Conservation (phyloP, 1,284 basidiomycete genomes). For the Anthracocystis setariae region DNA sequence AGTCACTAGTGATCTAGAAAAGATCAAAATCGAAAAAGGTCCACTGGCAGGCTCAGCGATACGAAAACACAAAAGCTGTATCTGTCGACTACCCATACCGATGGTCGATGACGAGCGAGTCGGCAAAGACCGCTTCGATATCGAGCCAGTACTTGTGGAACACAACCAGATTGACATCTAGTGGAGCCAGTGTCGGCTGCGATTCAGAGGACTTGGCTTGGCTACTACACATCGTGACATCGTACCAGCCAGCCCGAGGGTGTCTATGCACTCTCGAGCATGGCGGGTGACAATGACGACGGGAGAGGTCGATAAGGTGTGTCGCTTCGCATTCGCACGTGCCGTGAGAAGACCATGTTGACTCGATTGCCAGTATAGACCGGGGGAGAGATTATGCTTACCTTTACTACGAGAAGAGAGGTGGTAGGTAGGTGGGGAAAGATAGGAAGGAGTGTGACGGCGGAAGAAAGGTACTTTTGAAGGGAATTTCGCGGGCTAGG, state of each 20-base stretch:
- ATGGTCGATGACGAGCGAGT: too few relatives aligned
- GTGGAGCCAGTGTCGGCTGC: too few relatives aligned
- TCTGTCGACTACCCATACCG: too few relatives aligned
- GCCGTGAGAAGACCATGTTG: neutral
- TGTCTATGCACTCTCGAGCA: neutral
- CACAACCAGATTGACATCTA: too few relatives aligned
- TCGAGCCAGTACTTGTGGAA: too few relatives aligned
- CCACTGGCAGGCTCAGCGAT: too few relatives aligned
- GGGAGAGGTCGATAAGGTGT: neutral
- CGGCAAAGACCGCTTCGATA: too few relatives aligned
- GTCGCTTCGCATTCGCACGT: neutral
- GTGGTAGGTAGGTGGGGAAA: slow-evolving; percentile 47
- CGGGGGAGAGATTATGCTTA: slow-evolving; percentile 32
- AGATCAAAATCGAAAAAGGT: too few relatives aligned
- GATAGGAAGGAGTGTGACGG: slow-evolving; percentile 28
- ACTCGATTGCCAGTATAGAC: neutral
- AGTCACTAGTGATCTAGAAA: neutral
- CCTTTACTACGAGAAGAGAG: slow-evolving; percentile 41
- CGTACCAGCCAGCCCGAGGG: too few relatives aligned
- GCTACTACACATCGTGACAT: too few relatives aligned
- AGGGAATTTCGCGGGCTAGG: slow-evolving; percentile 18
- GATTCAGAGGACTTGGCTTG: too few relatives aligned
- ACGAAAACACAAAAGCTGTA: too few relatives aligned
- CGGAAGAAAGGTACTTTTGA: slow-evolving; percentile 39
- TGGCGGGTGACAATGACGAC: slow-evolving; percentile 3